These are phyloP conservation scores for Sarcomyxa edulis DNA, from an alignment of 768 basidiomycete species.

Conservation along the genomic window DNA sequence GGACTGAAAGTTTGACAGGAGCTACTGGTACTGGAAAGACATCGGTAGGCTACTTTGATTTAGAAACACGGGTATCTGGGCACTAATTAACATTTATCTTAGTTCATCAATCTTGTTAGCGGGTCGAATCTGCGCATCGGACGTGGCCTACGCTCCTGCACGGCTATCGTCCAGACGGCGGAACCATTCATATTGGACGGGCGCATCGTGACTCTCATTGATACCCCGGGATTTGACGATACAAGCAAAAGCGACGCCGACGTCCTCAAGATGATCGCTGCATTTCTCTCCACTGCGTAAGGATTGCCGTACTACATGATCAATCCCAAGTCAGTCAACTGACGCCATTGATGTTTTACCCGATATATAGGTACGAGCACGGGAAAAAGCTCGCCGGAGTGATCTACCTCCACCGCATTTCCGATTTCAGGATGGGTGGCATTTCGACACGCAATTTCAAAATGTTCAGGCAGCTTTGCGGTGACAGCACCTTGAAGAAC, in stretches of 20 bases:
- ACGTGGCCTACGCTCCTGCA: slow-evolving; percentile 44
- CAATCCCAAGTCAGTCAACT: too few relatives aligned
- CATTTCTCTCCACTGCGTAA: slow-evolving; percentile 24
- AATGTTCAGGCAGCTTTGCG: slow-evolving; percentile 44
- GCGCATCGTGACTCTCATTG: slow-evolving; percentile 38
- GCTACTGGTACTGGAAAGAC: slow-evolving; percentile 15
- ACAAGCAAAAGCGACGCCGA: slow-evolving; percentile 41
- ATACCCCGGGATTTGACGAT: slow-evolving; percentile 61
- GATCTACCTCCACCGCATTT: slow-evolving; percentile 50
- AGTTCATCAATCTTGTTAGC: slow-evolving; percentile 36
- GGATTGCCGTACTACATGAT: too few relatives aligned
- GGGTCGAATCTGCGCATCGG: slow-evolving; percentile 33
- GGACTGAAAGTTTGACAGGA: too few relatives aligned
- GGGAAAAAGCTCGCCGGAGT: slow-evolving; percentile 27
- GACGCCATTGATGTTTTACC: too few relatives aligned
- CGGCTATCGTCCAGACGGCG: slow-evolving; percentile 36
- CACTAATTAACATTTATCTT: neutral
- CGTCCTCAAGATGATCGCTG: slow-evolving; percentile 43
- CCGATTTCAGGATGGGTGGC: slow-evolving; percentile 44
- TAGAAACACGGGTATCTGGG: neutral
- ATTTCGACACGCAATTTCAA: slow-evolving; percentile 37
- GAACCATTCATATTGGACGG: slow-evolving; percentile 38
- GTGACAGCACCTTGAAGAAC: slow-evolving; percentile 36
- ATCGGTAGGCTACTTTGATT: slow-evolving; percentile 5
- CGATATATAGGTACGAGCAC: slow-evolving; percentile 10